phyloP scores from a whole-genome alignment of 345 rosid species.

The Aquilaria malaccensis region DNA sequence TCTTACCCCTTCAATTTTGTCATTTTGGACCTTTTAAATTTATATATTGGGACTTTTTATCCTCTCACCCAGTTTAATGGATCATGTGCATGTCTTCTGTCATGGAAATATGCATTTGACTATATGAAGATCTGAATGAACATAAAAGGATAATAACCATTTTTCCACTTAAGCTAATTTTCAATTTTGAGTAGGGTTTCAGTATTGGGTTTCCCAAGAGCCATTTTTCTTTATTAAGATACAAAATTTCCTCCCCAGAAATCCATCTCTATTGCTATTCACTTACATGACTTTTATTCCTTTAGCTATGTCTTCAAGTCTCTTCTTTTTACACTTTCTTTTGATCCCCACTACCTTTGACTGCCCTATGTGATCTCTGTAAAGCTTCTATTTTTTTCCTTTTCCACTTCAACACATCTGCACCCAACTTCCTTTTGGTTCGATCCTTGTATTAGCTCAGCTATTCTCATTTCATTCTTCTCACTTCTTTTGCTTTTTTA shows the following conservation, averaged over 20 bases:
- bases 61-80: too few species aligned
- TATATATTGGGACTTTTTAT: too few species aligned
- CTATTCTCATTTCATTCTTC: too few species aligned
- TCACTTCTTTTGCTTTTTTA: not conserved
- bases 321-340: not conserved
- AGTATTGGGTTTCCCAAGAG: constrained; percentile 28
- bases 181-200: not conserved
- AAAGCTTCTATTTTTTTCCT: constrained; percentile 19
- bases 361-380: constrained; percentile 45
- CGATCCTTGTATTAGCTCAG: not conserved
- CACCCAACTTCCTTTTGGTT: constrained; percentile 4
- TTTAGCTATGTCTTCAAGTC: not conserved
- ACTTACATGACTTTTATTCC: not conserved
- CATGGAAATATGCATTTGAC: too few species aligned
- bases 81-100: too few species aligned
- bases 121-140: too few species aligned
- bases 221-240: constrained; percentile 8
- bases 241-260: constrained; percentile 17
- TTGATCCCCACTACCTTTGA: constrained; percentile 17
- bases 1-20: too few species aligned
- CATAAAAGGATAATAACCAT: too few species aligned
- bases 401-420: constrained; percentile 8
- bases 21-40: too few species aligned
- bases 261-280: constrained; percentile 9
- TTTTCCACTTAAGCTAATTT: too few species aligned